Base-by-base conservation (phyloP, 192 early-diverging fungal species). In the Mortierella alpina region DNA sequence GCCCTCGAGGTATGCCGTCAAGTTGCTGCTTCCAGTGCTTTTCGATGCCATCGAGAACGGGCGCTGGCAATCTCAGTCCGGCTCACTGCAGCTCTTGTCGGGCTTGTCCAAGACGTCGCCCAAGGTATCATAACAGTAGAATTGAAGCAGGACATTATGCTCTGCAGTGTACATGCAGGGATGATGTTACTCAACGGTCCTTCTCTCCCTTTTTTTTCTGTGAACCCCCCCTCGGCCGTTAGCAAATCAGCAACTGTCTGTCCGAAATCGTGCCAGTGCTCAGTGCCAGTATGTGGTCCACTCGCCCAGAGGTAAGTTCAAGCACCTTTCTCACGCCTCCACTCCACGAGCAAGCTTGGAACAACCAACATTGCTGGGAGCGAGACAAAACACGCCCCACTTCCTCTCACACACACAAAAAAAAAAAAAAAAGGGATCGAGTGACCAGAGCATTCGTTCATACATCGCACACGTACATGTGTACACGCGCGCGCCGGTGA, bases 241-340 rank as follows among this genome's bases (percentile, higher is more conserved):
- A 80, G 77, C 77, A 89, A 70, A 85, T 88, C 66, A 82, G 84
- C 72, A 67, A 68, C 12, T 72, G 70, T 59, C 84, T 90, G 18
- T 83, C 85, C 20, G 84, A 90, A 44, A 90, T 95, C 65, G 87
- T 94, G 41, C 92, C 92, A 46, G 85, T 86, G 31, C 86, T 94
- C 58, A 93, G 91, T 42, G 88, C 91, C 57, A 89, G 87, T 63
- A 93, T 95, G 89, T 92, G 92, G 90, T 93, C 92, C 78, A 93
- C 92, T 64, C 93, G 93, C 82, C 86, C 90, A 60, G 91, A 93
- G 73, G 90, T 92, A 66, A 86, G 49, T 48, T 66, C 18, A 41
- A 18, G 31, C 52, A 12, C 17, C 22, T 17, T 31, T 50, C 6
- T 60, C 41, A 31, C 31, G 31, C 31, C 31, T 3, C 31, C 31